These are phyloP conservation scores for Postia placenta DNA, from an alignment of 768 basidiomycete species.

Conservation along the genomic window DNA sequence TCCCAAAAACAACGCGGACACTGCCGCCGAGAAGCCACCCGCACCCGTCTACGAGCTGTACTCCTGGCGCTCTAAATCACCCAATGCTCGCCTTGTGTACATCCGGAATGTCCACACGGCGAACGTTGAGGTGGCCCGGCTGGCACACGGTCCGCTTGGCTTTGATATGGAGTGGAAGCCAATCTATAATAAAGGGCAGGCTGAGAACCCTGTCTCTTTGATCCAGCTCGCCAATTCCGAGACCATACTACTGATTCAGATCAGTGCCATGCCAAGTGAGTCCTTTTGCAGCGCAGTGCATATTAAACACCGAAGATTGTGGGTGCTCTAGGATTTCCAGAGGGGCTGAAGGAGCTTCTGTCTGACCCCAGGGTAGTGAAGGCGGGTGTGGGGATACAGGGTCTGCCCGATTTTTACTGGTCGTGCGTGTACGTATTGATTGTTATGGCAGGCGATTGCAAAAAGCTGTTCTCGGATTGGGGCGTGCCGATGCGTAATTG, in stretches of 20 bases:
- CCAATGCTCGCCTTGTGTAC: conserved; percentile 18
- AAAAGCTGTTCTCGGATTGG: conserved; percentile 50
- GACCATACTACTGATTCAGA: conserved; percentile 57
- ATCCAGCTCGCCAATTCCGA: conserved; percentile 61
- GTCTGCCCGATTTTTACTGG: conserved; percentile 33
- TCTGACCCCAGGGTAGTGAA: conserved; percentile 50
- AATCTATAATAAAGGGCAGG: conserved; percentile 41
- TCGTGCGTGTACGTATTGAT: background rate
- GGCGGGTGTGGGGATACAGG: conserved; percentile 69
- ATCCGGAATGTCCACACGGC: conserved; percentile 14
- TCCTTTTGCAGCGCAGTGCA: background rate
- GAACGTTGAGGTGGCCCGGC: conserved; percentile 12
- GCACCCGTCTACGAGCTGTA: conserved; percentile 6
- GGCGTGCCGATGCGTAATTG: conserved; percentile 41
- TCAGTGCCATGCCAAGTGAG: conserved; percentile 50
- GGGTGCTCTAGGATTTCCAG: conserved; percentile 10
- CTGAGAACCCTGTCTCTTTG: conserved; percentile 65
- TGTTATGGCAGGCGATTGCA: conserved; percentile 48
- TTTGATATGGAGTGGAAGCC: conserved; percentile 85
- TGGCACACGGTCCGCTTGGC: conserved; percentile 33
- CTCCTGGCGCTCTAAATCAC: conserved; percentile 15
- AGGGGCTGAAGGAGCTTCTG: conserved; percentile 44
- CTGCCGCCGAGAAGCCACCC: background rate
- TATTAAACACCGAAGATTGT: too few relatives aligned
- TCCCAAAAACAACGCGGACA: background rate